Evolutionary conservation across 2,329 filamentous ascomycete genomes (phyloP), one percentile per base, ranked within the genome.

Genomic region (Cladosporium velox): DNA sequence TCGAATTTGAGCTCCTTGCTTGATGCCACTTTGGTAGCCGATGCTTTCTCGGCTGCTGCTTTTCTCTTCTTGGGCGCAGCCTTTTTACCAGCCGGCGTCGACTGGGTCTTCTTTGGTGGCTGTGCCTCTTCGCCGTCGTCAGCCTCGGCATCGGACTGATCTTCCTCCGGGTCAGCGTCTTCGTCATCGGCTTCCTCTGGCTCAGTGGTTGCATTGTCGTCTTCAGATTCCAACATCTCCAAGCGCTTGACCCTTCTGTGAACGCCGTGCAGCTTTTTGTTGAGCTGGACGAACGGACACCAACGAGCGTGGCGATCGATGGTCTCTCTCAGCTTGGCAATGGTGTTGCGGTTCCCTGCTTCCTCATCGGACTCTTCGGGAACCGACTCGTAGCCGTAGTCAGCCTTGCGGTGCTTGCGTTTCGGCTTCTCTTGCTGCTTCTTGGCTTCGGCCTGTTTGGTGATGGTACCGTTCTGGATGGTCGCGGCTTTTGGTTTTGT

Each of bases 231-330:
- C 49, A 24, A 30, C 2, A 18, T n/a, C 18, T 54, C 49, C 12
- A 54, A 18, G n/a, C 41, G n/a, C 14, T 26, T 35, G 14, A 18
- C 18, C 3, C 51, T 64, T 6, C 51, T 41, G 61, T 64, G 35
- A 11, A 15, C 15, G 1, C 28, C 30, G 2, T 28, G 35, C 11
- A 65, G 11, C 63, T 44, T 54, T 30, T 65, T 65, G 44, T 65
- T 59, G 44, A 65, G 21, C 11, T 21, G 44, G 11, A 60, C 54
- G 10, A 60, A 65, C 1, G 55, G 55, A 14, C 63, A 65, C 63
- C 63, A 65, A 0, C 12, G 8, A 28, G 63, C 63, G 34, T 65
- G 63, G 8, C 41, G 44, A 4, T 65, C 32, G 15, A 65, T 21
- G 15, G 41, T 41, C 15, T 54, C 32, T 21, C 55, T 41, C 15